Conservation (phyloP, 23 red algal species). For the Gracilaria vermiculophylla region DNA sequence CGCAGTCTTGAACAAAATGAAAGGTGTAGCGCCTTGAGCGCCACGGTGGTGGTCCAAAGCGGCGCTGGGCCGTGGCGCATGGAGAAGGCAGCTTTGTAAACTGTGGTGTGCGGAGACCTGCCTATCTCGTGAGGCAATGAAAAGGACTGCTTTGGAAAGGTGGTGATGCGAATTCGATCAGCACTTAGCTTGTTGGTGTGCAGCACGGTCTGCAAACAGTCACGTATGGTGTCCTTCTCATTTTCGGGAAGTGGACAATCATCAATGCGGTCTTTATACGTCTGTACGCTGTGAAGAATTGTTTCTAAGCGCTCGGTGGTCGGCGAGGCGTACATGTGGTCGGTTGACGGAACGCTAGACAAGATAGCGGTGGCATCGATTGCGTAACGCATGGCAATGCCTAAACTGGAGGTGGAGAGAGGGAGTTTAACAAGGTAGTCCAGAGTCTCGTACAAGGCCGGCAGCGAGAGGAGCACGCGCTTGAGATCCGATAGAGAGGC, state of each 20-base stretch:
- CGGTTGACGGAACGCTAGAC: background rate
- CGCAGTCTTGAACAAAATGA: constrained; percentile 9
- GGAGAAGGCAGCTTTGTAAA: constrained; percentile 25
- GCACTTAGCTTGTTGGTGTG: background rate
- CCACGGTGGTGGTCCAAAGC: constrained; percentile 14
- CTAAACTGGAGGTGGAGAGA: background rate
- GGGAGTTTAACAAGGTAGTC: constrained; percentile 16
- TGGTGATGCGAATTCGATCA: constrained; percentile 29
- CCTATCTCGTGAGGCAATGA: constrained; percentile 21
- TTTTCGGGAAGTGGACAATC: constrained; percentile 13
- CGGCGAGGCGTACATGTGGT: background rate
- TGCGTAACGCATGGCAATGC: constrained; percentile 1
- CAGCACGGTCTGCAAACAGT: constrained; percentile 6
- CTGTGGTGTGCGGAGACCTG: constrained; percentile 7
- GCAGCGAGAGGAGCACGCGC: constrained; percentile 16
- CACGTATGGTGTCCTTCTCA: constrained; percentile 13
- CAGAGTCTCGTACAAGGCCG: background rate
- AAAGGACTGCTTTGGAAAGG: constrained; percentile 19
- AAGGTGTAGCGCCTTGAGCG: constrained; percentile 13
- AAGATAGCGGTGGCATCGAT: background rate
- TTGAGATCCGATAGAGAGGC: background rate
- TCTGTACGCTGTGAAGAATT: constrained; percentile 10
- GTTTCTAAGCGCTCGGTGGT: background rate
- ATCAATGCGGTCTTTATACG: constrained; percentile 24
- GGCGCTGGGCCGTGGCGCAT: constrained; percentile 17